Base-by-base conservation (phyloP, 1,284 basidiomycete species). In the Mycosarcoma mackinlayi region DNA sequence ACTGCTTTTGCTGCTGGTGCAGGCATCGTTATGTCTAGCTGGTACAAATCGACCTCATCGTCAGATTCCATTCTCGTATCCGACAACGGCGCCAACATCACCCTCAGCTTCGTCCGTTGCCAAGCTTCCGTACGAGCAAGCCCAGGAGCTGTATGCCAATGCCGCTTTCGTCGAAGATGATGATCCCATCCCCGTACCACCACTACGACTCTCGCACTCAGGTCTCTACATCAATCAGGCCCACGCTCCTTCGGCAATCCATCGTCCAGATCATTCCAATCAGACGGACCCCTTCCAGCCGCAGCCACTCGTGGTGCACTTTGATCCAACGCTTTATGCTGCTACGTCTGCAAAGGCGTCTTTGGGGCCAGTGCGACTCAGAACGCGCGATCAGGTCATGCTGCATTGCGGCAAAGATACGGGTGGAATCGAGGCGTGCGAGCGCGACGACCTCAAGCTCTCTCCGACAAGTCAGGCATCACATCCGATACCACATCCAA, bases 191-290 rank as follows among this genome's bases (percentile, higher is more conserved):
- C 47, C 61, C n/a, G 64, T 73, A 0, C 51, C 66, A 18, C 24
- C 71, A 6, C 46, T 73, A 4, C 66, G 71, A n/a, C 64, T 73
- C n/a, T 73, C 71, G 2, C 72, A 74, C 27, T 40, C 60, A 10
- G 72, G 72, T 2, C 72, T 74, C 9, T 74, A 71, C 59, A 64
- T 74, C 63, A 74, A 74, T 33, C 62, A 64, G 28, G 54, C 72
- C 2, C 60, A 67, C 23, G 25, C 55, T 9, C 67, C 68, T 0
- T 52, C 50, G 3, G 13, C 25, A 16, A 33, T 63, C 18, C 65
- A 65, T 33, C 56, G 56, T 4, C 65, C 61, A 2, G 49, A 63
- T 19, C 65, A 56, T 19, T 19, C 25, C 23, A 62, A 69, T 38
- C 45, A 50, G 21, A 56, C 63, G 8, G 56, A 67, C n/a, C 39